Evolutionary conservation across 148 eudicot species (phyloP), one percentile per base, ranked within the genome.

Genomic region (Fallopia convolvulus): DNA sequence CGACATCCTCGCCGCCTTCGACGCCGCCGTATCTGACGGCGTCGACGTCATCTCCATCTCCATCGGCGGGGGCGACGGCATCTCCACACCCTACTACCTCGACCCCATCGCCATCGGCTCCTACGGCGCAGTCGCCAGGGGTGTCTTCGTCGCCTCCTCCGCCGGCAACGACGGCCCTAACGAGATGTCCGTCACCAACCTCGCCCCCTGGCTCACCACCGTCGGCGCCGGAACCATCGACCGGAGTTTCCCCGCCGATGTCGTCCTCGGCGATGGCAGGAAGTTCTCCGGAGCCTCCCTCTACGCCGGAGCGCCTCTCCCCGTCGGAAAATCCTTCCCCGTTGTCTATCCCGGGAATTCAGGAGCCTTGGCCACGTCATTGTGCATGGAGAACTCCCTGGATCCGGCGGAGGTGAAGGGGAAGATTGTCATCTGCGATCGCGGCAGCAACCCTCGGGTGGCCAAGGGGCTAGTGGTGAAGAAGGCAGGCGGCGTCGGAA

Each of bases 121-220:
- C 0, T 95, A 91, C 36, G 98, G 94, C 0, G 99, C 99, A 6
- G 97, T 86, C 49, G 83, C 99, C 0, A 81, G 91, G 14, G 99
- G 99, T 0, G 87, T 95, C 0, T 95, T 93, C 44, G 94, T 95
- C 0, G 84, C 99, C 0, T 88, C 97, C 5, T 95, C 99, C 0
- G 99, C 97, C 0, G 99, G 99, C 3, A 95, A 95, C 46, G 99
- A 95, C 11, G 99, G 99, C 5, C 99, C 99, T 0, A 93, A 90
- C 53, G 86, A 80, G 1, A 91, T 95, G 97, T 95, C 99, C 8
- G 99, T 93, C 3, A 95, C 99, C 3, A 95, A 95, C 72, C 84
- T 95, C 15, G 97, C 99, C 0, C 99, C 99, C 11, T 95, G 99
- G 99, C 76, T 95, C 1, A 93, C 87, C 0, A 95, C 99, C 1